These are phyloP conservation scores for Cryptococcus jaspeensis DNA, from an alignment of 1,284 basidiomycete species.

Conservation along the genomic window DNA sequence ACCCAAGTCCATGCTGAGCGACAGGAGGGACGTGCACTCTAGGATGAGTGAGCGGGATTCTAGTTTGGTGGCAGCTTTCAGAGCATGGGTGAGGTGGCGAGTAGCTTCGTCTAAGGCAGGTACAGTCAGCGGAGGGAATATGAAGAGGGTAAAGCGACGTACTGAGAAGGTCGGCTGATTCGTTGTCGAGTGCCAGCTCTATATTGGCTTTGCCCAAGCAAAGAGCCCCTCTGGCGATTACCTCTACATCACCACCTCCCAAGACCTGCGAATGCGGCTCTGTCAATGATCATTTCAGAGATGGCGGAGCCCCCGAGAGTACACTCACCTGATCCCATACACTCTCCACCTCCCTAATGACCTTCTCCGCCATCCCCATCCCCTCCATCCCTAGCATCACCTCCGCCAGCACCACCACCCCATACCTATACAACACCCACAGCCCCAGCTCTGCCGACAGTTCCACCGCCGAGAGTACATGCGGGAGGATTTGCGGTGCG, in stretches of 20 bases:
- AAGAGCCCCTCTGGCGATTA: constrained; percentile 24
- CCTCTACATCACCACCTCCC: constrained; percentile 22
- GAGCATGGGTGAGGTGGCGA: constrained; percentile 13
- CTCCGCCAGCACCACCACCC: constrained; percentile 33
- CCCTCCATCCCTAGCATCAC: constrained; percentile 38
- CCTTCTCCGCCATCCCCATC: constrained; percentile 26
- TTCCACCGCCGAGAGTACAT: constrained; percentile 34
- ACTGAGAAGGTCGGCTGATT: constrained; percentile 2
- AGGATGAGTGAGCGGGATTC: constrained; percentile 14
- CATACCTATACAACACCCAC: constrained; percentile 39
- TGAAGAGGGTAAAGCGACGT: neutral
- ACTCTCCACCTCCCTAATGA: constrained; percentile 17
- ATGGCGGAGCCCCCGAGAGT: neutral
- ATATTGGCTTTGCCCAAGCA: constrained; percentile 37
- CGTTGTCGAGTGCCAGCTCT: constrained; percentile 17
- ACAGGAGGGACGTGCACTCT: constrained; percentile 12
- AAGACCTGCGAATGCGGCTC: constrained; percentile 5
- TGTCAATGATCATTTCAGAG: neutral
- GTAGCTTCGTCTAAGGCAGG: constrained; percentile 11
- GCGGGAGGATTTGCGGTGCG: constrained; percentile 34
- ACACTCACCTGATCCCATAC: constrained; percentile 29
- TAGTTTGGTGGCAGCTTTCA: constrained; percentile 11
- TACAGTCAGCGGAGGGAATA: neutral
- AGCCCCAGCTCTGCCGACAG: constrained; percentile 31
- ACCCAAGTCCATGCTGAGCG: too few species aligned